Evolutionary conservation across 768 basidiomycete genomes (phyloP), one percentile per base, ranked within the genome.

Genomic region (Trametes maxima): DNA sequence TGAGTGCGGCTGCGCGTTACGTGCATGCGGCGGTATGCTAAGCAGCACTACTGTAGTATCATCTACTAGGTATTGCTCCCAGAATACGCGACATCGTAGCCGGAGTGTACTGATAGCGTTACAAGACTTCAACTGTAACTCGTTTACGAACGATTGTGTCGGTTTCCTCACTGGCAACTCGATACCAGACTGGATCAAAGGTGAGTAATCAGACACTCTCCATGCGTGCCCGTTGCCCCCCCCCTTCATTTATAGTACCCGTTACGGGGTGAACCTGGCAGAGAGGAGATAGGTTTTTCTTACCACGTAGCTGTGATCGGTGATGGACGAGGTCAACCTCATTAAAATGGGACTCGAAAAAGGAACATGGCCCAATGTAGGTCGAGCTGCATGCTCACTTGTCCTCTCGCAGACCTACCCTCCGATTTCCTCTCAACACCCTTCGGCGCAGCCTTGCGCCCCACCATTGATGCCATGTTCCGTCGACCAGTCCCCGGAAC

Each of bases 91-190:
- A n/a, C n/a, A n/a, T n/a, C n/a, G n/a, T n/a, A n/a, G n/a, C n/a
- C n/a, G n/a, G n/a, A n/a, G n/a, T n/a, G n/a, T n/a, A n/a, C n/a
- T n/a, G n/a, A n/a, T n/a, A n/a, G n/a, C n/a, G n/a, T n/a, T n/a
- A n/a, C n/a, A n/a, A 89, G 93, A 96, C 44, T 95, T 95, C 66
- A 97, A 97, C 68, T 97, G 95, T 74, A 98, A 98, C 73, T 90
- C 92, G 1, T 98, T 98, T 66, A 95, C 94, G 2, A 92, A 89
- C 60, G 94, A 96, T 65, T 86, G 86, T 59, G 76, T 94, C 36
- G 94, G 90, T 2, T 95, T 97, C 70, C 75, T 98, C 49, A 96
- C 92, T 0, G 94, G 94, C 28, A 80, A 80, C 3, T 85, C 85
- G 16, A 91, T 97, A 55, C 95, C 95, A 3, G 65, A 79, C 2